Base-by-base conservation (phyloP, 306 rosid genomes). In the Acmispon strigosus region DNA sequence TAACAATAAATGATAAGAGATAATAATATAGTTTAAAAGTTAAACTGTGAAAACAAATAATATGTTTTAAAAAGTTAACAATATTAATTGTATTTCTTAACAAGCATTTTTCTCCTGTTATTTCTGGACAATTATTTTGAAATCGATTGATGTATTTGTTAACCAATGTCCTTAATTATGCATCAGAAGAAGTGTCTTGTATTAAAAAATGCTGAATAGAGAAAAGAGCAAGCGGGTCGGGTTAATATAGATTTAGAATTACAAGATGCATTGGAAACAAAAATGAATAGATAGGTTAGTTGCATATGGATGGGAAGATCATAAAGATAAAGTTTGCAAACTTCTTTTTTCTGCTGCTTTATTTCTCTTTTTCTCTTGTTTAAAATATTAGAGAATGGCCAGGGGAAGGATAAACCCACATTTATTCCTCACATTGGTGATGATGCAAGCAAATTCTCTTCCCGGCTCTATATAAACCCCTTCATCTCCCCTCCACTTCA, bases 181-280 rank as follows among this genome's bases (percentile, higher is more conserved):
- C 24, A 22, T 22, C 2, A 22, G 24, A 22, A 22, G 24, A 22
- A 22, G 24, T 22, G 1, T 22, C 24, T 22, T n/a, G n/a, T n/a
- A 22, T 1, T 22, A 22, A 22, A 22, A 2, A 22, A 22, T 22
- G 24, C 2, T 22, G 24, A 22, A 22, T 22, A 22, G 1, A 22
- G 24, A 22, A 22, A 22, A 22, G 24, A 22, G 24, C 32, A 27
- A 27, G 4, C 32, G 32, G 32, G n/a, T n/a, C 32, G 4, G 32
- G 4, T 27, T 27, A 27, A 27, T 27, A 27, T 27, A 2, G 59
- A 73, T 85, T 81, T 78, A 83, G 81, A 80, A 84, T 82, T 73
- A 85, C 87, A 77, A 90, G 91, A 83, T 15, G 84, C 88, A 65
- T 87, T 37, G 90, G 88, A 75, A 82, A 83, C 47, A 54, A 39